Percentiles rank a stretch among this genome's conserved stretches.
Evolutionary conservation across 2,329 filamentous ascomycete genomes (phyloP).

Genomic region (Monilinia aucupariae): DNA sequence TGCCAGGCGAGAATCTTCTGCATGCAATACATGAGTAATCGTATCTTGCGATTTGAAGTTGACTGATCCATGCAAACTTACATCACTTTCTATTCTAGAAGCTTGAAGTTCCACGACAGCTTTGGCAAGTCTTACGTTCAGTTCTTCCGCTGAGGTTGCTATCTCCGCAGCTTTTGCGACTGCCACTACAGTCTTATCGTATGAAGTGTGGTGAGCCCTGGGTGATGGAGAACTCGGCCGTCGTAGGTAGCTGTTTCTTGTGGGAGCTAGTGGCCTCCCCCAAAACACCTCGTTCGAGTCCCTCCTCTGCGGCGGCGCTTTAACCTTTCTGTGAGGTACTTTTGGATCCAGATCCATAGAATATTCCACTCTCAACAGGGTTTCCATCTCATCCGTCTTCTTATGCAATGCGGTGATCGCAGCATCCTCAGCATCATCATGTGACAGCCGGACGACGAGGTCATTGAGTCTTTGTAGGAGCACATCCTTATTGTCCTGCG

Average conservation of each 20-base stretch:
- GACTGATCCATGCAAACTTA: conserved; percentile 32
- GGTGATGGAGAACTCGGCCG: background rate
- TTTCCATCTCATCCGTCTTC: conserved; percentile 38
- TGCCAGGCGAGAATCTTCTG: conserved; percentile 59
- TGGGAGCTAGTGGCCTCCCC: conserved; percentile 27
- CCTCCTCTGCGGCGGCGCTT: conserved; percentile 16
- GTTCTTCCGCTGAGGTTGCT: conserved; percentile 39
- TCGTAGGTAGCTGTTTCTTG: conserved; percentile 22
- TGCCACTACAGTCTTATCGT: conserved; percentile 8
- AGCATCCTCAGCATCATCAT: conserved; percentile 29
- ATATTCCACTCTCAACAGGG: conserved; percentile 24
- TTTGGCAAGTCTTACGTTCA: conserved; percentile 47
- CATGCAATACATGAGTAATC: conserved; percentile 14
- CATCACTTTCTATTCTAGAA: conserved; percentile 56
- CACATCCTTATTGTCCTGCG: conserved; percentile 34
- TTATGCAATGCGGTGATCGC: conserved; percentile 34
- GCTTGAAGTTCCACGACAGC: conserved; percentile 48
- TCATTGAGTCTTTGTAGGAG: conserved; percentile 35
- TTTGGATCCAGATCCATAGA: conserved; percentile 14
- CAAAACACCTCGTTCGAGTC: conserved; percentile 25
- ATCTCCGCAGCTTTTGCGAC: conserved; percentile 37
- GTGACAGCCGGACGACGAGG: conserved; percentile 34
- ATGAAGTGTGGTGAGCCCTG: background rate
- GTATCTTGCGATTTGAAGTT: background rate
- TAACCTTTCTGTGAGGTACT: background rate